These are phyloP conservation scores for Cyathus striatus DNA, from an alignment of 768 basidiomycete species.

Conservation along the genomic window DNA sequence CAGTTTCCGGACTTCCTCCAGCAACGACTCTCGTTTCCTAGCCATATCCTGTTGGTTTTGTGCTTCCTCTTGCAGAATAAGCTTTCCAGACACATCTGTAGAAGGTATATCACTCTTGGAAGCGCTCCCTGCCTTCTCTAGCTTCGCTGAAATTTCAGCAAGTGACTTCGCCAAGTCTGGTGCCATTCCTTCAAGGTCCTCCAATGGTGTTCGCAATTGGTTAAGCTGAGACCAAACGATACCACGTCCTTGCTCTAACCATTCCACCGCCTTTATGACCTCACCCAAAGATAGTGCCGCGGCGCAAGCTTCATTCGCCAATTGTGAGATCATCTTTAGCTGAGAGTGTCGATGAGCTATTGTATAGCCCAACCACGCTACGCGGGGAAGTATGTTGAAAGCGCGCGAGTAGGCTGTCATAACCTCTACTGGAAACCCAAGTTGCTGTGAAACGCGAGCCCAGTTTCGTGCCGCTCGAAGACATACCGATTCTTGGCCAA, in stretches of 20 bases:
- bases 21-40: slow-evolving; percentile 3
- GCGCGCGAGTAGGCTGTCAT: slow-evolving; percentile 7
- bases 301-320: slow-evolving; percentile 4
- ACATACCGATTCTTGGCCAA: not conserved
- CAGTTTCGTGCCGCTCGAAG: slow-evolving; percentile 3
- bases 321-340: slow-evolving; percentile 4
- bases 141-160: not conserved
- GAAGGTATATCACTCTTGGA: not conserved
- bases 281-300: slow-evolving; percentile 2
- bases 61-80: slow-evolving; percentile 6
- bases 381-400: slow-evolving; percentile 11
- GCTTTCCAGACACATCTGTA: not conserved
- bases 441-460: slow-evolving; percentile 1
- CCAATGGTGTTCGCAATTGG: slow-evolving; percentile 6
- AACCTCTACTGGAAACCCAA: slow-evolving; percentile 1
- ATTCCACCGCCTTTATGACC: slow-evolving; percentile 7
- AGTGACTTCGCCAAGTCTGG: slow-evolving; percentile 2
- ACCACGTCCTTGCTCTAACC: slow-evolving; percentile 13
- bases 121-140: slow-evolving; percentile 3
- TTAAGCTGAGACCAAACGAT: slow-evolving; percentile 11
- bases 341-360: slow-evolving; percentile 7
- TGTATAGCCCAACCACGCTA: slow-evolving; percentile 11
- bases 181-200: slow-evolving; percentile 2
- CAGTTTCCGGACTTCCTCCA: slow-evolving; percentile 3
- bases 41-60: slow-evolving; percentile 5